Conservation (phyloP, 768 basidiomycete genomes). For the Pisolithus tinctorius region DNA sequence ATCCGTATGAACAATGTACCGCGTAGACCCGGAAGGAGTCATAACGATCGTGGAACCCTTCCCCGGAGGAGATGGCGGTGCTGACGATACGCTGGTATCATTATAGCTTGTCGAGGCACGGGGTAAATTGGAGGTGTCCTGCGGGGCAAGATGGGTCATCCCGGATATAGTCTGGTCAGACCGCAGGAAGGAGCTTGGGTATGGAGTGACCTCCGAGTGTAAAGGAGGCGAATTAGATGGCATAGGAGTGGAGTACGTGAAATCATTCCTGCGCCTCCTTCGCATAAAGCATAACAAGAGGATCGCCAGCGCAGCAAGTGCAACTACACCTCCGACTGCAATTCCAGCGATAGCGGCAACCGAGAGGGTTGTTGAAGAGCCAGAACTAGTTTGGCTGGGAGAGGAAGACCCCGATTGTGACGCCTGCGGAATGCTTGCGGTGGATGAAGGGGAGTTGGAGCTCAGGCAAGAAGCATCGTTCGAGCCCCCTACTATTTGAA, state of each 20-base stretch:
- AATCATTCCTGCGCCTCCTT: constrained; percentile 15
- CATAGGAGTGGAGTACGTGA: constrained; percentile 23
- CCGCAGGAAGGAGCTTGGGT: too few relatives aligned
- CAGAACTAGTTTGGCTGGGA: constrained; percentile 1
- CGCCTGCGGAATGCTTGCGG: constrained; percentile 8
- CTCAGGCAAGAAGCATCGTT: constrained; percentile 21
- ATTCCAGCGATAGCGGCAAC: constrained; percentile 41
- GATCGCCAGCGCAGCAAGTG: constrained; percentile 45
- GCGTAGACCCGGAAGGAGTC: constrained; percentile 29
- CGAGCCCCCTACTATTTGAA: constrained; percentile 40
- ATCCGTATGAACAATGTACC: constrained; percentile 40
- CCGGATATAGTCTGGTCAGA: too few relatives aligned
- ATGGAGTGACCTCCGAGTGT: constrained; percentile 32
- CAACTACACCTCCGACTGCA: constrained; percentile 47
- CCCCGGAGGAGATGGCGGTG: constrained; percentile 36
- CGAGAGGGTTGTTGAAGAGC: constrained; percentile 26
- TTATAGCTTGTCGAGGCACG: constrained; percentile 10
- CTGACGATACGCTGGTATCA: constrained; percentile 13
- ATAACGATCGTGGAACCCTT: constrained; percentile 51
- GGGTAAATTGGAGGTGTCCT: too few relatives aligned
- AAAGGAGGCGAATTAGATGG: constrained; percentile 18
- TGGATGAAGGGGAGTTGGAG: constrained; percentile 46
- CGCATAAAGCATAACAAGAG: constrained; percentile 46
- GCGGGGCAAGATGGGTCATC: too few relatives aligned
- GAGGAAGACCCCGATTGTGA: constrained; percentile 9